Evolutionary conservation across 192 early-diverging fungal species (phyloP), one percentile per base, ranked within the genome.

Genomic region (Gaertneriomyces semiglobifer): DNA sequence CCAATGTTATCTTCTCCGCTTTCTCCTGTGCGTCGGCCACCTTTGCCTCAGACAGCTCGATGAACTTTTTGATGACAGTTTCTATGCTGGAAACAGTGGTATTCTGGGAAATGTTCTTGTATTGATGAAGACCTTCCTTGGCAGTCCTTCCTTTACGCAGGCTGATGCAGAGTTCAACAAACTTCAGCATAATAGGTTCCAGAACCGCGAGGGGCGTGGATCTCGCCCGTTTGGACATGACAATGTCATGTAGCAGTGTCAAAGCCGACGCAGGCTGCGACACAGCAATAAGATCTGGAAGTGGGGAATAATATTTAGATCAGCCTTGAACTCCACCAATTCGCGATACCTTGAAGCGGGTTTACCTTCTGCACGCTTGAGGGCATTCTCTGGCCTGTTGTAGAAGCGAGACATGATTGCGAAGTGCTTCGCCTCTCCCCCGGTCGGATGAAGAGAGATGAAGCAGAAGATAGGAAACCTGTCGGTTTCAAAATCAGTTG

Each of bases 61-160:
- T 87, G 80, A 99, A 90, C 66, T 79, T 77, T 64, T 82, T 87
- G 71, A 99, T 91, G 16, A 95, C 92, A 4, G 91, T 88, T 77
- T 90, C 95, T 73, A 99, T 90, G 8, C 90, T 92, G 16, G 86
- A 78, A 47, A 96, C 90, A 68, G 90, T 92, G 65, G 86, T 90
- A 81, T 96, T 93, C 82, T 99, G 95, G 48, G 93, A 89, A 76
- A 96, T 94, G 82, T 98, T 96, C 80, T 96, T 97, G 84, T 95
- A 98, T 81, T 97, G 93, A 66, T 91, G 90, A 71, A 99, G 84
- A 56, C 88, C 94, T 79, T 99, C 96, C 79, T 95, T 94, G 46
- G 92, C 91, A 53, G 88, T 80, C 84, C 94, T 95, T 58, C 93
- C 92, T 72, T 91, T 88, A 52, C 92, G 84, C 41, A 93, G 82